phyloP scores from a whole-genome alignment of 163 green algal species.

The Scenedesmus sp. region DNA sequence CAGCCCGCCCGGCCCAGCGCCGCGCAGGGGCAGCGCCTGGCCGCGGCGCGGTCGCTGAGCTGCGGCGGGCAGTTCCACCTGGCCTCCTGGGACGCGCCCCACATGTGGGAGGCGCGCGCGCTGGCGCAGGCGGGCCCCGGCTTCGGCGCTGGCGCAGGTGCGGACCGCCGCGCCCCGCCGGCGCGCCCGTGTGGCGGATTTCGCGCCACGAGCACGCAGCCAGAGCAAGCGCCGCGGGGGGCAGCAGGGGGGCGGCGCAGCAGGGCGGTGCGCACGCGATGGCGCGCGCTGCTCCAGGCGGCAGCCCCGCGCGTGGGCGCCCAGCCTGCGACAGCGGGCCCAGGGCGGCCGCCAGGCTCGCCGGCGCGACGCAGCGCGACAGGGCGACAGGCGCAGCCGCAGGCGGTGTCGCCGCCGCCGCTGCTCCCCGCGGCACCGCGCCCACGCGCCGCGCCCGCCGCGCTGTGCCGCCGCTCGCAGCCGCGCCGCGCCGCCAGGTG shows the following conservation, averaged over 20 bases:
- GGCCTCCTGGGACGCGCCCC: conserved; percentile 48
- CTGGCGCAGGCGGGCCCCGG: too few species aligned
- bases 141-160: conserved; percentile 38
- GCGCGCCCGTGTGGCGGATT: conserved; percentile 2
- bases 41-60: conserved; percentile 17
- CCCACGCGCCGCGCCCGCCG: background rate
- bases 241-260: background rate
- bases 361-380: too few species aligned
- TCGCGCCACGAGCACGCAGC: background rate
- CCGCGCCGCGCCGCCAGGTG: conserved; percentile 47
- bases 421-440: background rate
- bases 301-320: background rate
- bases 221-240: background rate
- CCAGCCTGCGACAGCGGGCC: background rate
- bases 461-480: conserved; percentile 31
- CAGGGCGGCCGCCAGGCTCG: background rate
- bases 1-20: background rate
- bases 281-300: background rate
- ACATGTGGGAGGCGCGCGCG: conserved; percentile 1
- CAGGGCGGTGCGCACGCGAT: background rate
- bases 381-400: background rate
- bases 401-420: background rate
- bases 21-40: background rate
- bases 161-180: background rate
- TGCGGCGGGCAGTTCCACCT: conserved; percentile 28